Evolutionary conservation across 129 eudicot species (phyloP).

Genomic region (Helichrysum umbraculigerum): DNA sequence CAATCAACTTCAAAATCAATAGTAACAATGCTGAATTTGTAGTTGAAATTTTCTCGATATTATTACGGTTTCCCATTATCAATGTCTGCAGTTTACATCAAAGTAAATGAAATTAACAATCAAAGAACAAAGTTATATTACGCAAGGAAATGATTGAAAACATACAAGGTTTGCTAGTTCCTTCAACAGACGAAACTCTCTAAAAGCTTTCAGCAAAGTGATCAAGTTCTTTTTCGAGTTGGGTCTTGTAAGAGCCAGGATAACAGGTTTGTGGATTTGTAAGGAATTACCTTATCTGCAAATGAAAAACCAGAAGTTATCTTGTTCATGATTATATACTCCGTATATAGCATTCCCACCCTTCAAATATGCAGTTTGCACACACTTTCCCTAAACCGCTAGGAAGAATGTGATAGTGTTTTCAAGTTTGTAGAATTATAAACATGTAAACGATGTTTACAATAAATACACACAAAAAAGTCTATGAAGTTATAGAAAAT

Average conservation of each 20-base stretch:
- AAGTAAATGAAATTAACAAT: neutral
- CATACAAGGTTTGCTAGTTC: conserved; percentile 83
- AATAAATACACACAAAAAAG: too few species aligned
- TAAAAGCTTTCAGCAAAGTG: too few species aligned
- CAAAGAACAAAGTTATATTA: too few species aligned
- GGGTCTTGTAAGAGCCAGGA: conserved; percentile 84
- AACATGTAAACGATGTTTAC: too few species aligned
- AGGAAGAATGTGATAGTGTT: too few species aligned
- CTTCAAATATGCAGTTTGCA: too few species aligned
- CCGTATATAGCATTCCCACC: too few species aligned
- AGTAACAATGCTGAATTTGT: conserved; percentile 71
- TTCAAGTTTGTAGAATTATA: neutral
- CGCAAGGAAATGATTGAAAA: neutral
- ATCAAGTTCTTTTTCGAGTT: conserved; percentile 83
- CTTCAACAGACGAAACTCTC: too few species aligned
- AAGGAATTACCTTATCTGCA: conserved; percentile 66
- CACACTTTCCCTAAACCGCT: too few species aligned
- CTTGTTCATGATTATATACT: too few species aligned
- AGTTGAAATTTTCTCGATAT: conserved; percentile 71
- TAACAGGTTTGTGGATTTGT: conserved; percentile 81
- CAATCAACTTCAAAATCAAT: conserved; percentile 77
- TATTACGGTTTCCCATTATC: conserved; percentile 84
- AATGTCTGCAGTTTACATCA: conserved; percentile 52
- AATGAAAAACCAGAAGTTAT: too few species aligned
- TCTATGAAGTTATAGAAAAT: too few species aligned